Percentiles rank a stretch among this genome's conserved stretches.
phyloP scores from a whole-genome alignment of 2,329 filamentous ascomycete species.

The Phialophora chinensis region DNA sequence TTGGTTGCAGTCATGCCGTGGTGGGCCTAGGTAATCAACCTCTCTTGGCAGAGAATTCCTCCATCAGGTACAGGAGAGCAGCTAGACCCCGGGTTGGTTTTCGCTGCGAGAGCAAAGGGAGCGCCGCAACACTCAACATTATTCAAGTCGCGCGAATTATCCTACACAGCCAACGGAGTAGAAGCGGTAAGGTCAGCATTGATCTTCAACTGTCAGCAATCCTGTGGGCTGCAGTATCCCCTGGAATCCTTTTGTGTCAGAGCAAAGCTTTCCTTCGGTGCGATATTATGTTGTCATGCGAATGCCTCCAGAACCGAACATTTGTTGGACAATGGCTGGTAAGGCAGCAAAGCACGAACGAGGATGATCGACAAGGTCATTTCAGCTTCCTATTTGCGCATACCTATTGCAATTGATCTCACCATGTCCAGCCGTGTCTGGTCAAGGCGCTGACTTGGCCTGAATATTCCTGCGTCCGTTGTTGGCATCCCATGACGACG shows the following conservation, averaged over 20 bases:
- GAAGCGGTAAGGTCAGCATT: conserved; percentile 1
- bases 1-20: not conserved
- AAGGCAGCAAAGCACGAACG: not conserved
- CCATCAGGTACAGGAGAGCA: not conserved
- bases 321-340: conserved; percentile 5
- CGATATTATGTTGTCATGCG: not conserved
- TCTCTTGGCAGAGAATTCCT: not conserved
- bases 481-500: not conserved
- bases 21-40: not conserved
- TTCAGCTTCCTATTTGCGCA: conserved; percentile 7
- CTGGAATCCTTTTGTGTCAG: not conserved
- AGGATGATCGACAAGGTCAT: conserved; percentile 2
- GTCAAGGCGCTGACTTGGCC: not conserved
- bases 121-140: not conserved
- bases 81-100: not conserved
- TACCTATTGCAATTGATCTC: conserved; percentile 3
- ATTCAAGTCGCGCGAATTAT: not conserved
- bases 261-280: not conserved
- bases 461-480: not conserved
- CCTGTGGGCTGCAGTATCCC: not conserved
- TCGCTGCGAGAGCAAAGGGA: not conserved
- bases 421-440: not conserved
- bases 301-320: not conserved
- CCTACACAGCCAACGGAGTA: not conserved
- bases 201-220: conserved; percentile 10